phyloP scores from a whole-genome alignment of 305 asterid species.

The Coffea humblotiana region DNA sequence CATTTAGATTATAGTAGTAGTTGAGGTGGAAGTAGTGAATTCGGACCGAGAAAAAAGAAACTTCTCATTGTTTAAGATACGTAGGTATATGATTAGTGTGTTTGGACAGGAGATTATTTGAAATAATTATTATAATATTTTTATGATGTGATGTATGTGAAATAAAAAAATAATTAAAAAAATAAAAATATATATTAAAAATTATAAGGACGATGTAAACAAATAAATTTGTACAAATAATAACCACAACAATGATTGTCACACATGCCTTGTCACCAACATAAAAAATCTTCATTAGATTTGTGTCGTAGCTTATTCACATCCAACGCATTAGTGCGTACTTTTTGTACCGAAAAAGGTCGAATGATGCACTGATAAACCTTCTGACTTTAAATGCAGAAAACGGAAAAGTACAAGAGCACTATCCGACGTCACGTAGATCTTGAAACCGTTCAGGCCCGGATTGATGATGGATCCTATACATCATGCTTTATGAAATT shows the following conservation, averaged over 20 bases:
- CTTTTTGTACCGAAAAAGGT: background rate
- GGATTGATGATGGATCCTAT: conserved; percentile 42
- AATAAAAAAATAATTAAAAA: too few species aligned
- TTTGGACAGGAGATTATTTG: too few species aligned
- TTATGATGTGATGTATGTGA: too few species aligned
- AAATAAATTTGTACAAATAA: too few species aligned
- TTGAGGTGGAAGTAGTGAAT: too few species aligned
- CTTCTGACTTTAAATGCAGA: conserved; percentile 24
- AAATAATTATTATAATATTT: too few species aligned
- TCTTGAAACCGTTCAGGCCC: conserved; percentile 37
- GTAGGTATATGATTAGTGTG: too few species aligned
- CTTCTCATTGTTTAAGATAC: too few species aligned
- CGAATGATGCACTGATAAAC: conserved; percentile 5
- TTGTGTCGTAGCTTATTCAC: background rate
- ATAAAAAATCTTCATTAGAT: background rate
- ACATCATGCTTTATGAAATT: conserved; percentile 28
- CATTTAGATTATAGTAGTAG: too few species aligned
- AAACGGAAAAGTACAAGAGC: conserved; percentile 32
- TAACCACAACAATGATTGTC: background rate
- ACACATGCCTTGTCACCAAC: background rate
- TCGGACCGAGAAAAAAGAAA: too few species aligned
- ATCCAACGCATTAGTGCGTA: background rate
- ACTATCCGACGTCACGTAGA: conserved; percentile 40
- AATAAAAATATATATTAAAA: too few species aligned
- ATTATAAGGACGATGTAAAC: too few species aligned